Evolutionary conservation across 1,139 yeast genomes (phyloP).

Genomic region (Candida buenavistaensis): DNA sequence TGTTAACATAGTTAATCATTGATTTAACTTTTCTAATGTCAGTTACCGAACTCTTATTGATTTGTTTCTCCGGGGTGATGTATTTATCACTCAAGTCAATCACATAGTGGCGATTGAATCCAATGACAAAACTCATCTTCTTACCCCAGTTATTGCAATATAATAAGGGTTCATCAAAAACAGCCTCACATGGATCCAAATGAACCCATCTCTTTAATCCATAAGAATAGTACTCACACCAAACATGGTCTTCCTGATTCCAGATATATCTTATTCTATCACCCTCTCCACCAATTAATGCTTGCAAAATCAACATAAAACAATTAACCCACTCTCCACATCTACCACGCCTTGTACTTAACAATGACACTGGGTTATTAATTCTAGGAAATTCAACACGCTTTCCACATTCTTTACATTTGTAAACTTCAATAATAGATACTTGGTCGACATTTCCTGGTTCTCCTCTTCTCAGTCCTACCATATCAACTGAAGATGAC

Average conservation of each 20-base stretch:
- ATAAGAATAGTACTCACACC: slow-evolving; percentile 86
- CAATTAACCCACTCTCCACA: slow-evolving; percentile 98
- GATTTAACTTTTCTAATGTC: slow-evolving; percentile 39
- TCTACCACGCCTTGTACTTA: slow-evolving; percentile 68
- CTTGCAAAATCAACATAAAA: slow-evolving; percentile 66
- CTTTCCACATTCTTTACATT: slow-evolving; percentile 52
- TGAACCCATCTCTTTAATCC: slow-evolving; percentile 75
- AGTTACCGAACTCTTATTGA: slow-evolving; percentile 50
- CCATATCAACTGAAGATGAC: slow-evolving; percentile 15
- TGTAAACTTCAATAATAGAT: slow-evolving; percentile 56
- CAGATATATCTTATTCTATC: slow-evolving; percentile 69
- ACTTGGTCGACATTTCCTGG: slow-evolving; percentile 32
- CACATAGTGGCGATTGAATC: slow-evolving; percentile 59
- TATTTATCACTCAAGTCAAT: slow-evolving; percentile 73
- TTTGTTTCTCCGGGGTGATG: slow-evolving; percentile 49
- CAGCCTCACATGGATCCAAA: slow-evolving; percentile 84
- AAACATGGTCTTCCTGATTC: slow-evolving; percentile 93
- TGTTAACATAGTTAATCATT: slow-evolving; percentile 40
- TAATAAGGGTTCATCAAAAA: slow-evolving; percentile 76
- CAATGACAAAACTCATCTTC: slow-evolving; percentile 84
- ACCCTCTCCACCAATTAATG: slow-evolving; percentile 51
- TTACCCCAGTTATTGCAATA: slow-evolving; percentile 91
- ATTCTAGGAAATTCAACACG: slow-evolving; percentile 71
- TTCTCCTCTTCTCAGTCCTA: slow-evolving; percentile 15
- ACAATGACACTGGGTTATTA: slow-evolving; percentile 61